phyloP scores from a whole-genome alignment of 1,284 basidiomycete species.

The Ganoderma lucidum region DNA sequence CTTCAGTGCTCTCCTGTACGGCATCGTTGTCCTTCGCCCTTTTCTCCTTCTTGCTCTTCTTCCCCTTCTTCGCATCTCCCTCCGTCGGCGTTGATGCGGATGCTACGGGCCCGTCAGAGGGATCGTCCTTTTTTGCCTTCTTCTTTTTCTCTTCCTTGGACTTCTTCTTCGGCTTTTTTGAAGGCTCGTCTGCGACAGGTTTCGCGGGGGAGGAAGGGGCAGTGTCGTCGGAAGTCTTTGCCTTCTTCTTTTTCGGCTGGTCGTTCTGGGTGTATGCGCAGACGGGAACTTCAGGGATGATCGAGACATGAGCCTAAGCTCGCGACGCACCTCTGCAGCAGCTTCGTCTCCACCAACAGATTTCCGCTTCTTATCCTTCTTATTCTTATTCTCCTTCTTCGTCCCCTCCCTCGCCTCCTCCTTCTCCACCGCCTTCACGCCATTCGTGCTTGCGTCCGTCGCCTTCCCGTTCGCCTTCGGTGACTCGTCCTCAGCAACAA shows the following conservation, averaged over 20 bases:
- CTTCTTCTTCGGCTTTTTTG: conserved; percentile 35
- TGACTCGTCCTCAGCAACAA: conserved; percentile 26
- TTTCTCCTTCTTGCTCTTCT: conserved; percentile 30
- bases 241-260: conserved; percentile 41
- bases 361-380: conserved; percentile 42
- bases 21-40: not conserved
- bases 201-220: conserved; percentile 25
- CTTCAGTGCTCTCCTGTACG: not conserved
- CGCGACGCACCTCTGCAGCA: conserved; percentile 19
- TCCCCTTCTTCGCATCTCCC: conserved; percentile 41
- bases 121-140: conserved; percentile 22
- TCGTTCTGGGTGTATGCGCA: conserved; percentile 14
- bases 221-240: conserved; percentile 31
- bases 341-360: conserved; percentile 25
- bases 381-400: conserved; percentile 29
- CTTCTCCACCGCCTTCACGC: conserved; percentile 22
- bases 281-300: not conserved
- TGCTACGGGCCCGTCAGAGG: conserved; percentile 1
- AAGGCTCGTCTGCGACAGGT: conserved; percentile 14
- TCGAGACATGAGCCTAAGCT: not conserved
- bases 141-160: conserved; percentile 40
- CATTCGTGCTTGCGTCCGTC: conserved; percentile 10
- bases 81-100: conserved; percentile 34
- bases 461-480: conserved; percentile 18
- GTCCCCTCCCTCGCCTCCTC: conserved; percentile 29